Evolutionary conservation across 768 basidiomycete genomes (phyloP), one percentile per base, ranked within the genome.

Genomic region (Daedalea quercina): DNA sequence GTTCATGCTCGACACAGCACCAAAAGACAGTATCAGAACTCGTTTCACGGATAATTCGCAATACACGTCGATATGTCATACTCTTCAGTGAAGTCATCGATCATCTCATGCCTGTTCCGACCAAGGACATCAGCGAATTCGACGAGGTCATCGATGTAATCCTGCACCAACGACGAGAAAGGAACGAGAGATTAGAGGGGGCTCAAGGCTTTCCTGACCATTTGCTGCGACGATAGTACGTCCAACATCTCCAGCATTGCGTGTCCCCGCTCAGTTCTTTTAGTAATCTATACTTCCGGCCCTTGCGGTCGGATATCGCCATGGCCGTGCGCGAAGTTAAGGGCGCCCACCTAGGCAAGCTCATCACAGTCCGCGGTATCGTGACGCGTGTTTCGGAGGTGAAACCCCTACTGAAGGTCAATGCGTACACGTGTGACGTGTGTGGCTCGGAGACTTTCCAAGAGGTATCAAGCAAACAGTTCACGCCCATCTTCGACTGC

Each of bases 401-500:
- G 66, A 98, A 98, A 66, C 96, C 96, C 9, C 82, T 98, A 17
- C 80, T 99, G 13, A 87, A 91, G 65, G 94, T 98, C 63, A 96
- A 95, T 69, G 96, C 95, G 26, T 99, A 98, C 69, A 94, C 93
- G 0, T 98, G 96, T 71, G 96, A 98, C 65, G 85, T 92, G 54
- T 99, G 96, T 67, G 96, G 96, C 43, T 91, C 93, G 41, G 96
- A 99, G 69, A 95, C 94, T 25, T 99, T 99, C 76, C 94, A 98
- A 68, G 94, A 98, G 63, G 94, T 99, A 53, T 85, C 87, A 9
- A 82, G 84, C 64, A 94, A 93, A 67, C 85, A 90, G 11, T 97
- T 98, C 67, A 80, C 84, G 0, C 96, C 96, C 0, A 84, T 97
- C 44, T 69, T 78, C 23, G 89, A 95, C 63, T 99, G 96, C 66